Evolutionary conservation across 169 alveolate genomes (phyloP), one percentile per base, ranked within the genome.

Genomic region (Eimeria praecox): DNA sequence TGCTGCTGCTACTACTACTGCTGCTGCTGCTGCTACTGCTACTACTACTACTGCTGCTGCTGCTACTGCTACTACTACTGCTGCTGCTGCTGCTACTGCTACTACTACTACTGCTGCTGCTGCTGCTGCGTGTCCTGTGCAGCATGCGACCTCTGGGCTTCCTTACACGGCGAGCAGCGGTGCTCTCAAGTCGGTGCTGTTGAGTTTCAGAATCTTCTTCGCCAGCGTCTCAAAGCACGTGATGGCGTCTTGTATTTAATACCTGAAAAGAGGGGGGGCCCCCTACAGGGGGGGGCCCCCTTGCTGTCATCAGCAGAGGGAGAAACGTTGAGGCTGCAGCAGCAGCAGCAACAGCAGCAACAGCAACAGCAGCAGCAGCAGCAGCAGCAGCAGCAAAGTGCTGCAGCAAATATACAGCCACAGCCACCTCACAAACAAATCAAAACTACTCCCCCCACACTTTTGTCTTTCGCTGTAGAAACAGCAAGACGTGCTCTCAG

Each of bases 61-160:
- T 49, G 56, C 56, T 20, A 3, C 77, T 8, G 44, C 77, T 66
- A 22, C 42, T 66, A 12, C 35, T 62, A 2, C 20, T 66, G 77
- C 77, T 66, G 71, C 71, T 62, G 71, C 71, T 62, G 33, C 71
- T 62, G 71, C 35, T 62, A 27, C 22, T 54, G 22, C 64, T 54
- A 35, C 42, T 66, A 16, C 20, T 71, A 14, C 75, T 24, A 27
- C 27, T 71, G 82, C 82, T 71, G 82, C 82, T 71, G 82, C 35
- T 71, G 30, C 82, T 71, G 82, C 52, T 71, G 82, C 44, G 42
- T 52, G 42, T 33, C 40, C 5, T 3, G 1, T 87, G 62, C 83
- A 87, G 93, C 93, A 5, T 87, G 93, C 93, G 78, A 56, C 42
- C 52, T 87, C 27, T 87, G 93, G 93, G 93, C 93, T 59, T 56